phyloP scores from a whole-genome alignment of 345 rosid genomes.

The Diplotaxis tenuifolia region DNA sequence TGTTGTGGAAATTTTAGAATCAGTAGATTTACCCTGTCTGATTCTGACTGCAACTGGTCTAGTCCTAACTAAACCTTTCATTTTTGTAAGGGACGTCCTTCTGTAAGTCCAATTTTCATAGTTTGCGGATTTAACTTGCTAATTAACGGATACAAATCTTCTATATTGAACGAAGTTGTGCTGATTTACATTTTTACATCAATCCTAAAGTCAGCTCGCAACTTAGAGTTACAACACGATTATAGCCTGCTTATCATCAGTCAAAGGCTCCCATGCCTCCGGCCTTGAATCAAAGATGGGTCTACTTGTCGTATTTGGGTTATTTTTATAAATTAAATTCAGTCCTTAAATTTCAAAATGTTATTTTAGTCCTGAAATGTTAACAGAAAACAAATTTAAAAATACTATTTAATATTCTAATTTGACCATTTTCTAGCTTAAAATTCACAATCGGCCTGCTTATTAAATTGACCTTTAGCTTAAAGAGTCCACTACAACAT shows the following conservation, averaged over 20 bases:
- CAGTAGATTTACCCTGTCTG: background rate
- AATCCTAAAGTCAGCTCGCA: background rate
- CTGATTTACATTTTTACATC: background rate
- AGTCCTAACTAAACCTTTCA: background rate
- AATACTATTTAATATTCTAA: too few species aligned
- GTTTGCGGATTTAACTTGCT: background rate
- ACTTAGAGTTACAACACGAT: background rate
- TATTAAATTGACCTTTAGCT: background rate
- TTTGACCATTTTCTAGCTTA: background rate
- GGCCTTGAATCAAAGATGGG: background rate
- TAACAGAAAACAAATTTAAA: too few species aligned
- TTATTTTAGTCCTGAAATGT: too few species aligned
- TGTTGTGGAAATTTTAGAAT: background rate
- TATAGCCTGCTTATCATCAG: background rate
- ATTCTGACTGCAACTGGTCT: background rate
- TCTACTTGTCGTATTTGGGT: background rate
- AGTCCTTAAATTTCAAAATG: background rate
- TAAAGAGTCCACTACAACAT: background rate
- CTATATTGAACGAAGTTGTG: background rate
- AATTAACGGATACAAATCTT: background rate
- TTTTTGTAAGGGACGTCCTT: too few species aligned
- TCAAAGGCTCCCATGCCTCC: too few species aligned
- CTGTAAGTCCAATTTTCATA: background rate
- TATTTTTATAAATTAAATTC: too few species aligned
- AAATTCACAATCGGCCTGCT: background rate